Percentiles rank a stretch among this genome's conserved stretches.
These are phyloP conservation scores for Skeletonema tropicum DNA, from an alignment of 108 stramenopile genomes.

Conservation along the genomic window DNA sequence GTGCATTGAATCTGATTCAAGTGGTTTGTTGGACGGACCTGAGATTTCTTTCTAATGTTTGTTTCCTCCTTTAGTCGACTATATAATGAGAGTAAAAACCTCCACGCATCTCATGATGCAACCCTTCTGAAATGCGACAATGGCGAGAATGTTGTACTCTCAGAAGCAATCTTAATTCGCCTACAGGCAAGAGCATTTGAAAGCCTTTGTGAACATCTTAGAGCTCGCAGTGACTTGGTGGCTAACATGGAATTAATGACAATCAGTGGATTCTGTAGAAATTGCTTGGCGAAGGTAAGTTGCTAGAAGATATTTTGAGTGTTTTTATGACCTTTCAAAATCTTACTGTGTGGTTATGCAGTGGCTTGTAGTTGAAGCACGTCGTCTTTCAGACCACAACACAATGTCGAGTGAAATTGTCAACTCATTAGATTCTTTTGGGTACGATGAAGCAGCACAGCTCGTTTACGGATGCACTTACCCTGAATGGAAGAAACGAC, in stretches of 20 bases:
- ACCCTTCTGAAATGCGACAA: slow-evolving; percentile 24
- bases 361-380: slow-evolving; percentile 87
- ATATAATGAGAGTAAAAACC: slow-evolving; percentile 32
- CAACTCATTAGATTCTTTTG: slow-evolving; percentile 67
- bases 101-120: slow-evolving; percentile 47
- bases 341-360: slow-evolving; percentile 14
- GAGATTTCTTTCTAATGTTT: background rate
- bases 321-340: background rate
- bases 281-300: slow-evolving; percentile 89
- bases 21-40: background rate
- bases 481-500: slow-evolving; percentile 80
- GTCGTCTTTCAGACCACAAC: slow-evolving; percentile 58
- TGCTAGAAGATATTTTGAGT: background rate
- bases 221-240: slow-evolving; percentile 76
- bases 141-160: slow-evolving; percentile 2
- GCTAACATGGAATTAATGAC: slow-evolving; percentile 94
- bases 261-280: slow-evolving; percentile 90
- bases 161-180: slow-evolving; percentile 28
- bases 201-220: slow-evolving; percentile 70
- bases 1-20: slow-evolving; percentile 9
- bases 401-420: slow-evolving; percentile 3
- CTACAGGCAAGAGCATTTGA: slow-evolving; percentile 85
- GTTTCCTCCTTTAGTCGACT: slow-evolving; percentile 15
- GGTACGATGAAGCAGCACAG: slow-evolving; percentile 88
- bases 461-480: slow-evolving; percentile 86